Base-by-base conservation (phyloP, 441 rosid species). In the Hura crepitans region DNA sequence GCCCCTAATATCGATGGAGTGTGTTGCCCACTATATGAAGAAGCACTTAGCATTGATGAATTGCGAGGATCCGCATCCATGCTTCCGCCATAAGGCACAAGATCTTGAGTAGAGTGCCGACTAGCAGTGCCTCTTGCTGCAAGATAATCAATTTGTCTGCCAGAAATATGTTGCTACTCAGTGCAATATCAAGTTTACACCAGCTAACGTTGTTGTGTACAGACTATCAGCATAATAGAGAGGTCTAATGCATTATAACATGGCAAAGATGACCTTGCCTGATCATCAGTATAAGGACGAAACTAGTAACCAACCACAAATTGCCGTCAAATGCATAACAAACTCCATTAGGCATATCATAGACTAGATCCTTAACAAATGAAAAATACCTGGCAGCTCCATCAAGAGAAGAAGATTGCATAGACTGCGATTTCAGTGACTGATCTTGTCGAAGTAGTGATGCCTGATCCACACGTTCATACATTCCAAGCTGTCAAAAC, bases 61-160 rank as follows among this genome's bases (percentile, higher is more conserved):
- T 86, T 84, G 73, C 80, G 97, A 66, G 91, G 86, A 77, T 93
- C 94, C 61, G 93, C 74, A 77, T 93, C 98, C 56, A 81, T 67
- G 81, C 99, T 85, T 82, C 92, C 93, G 76, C 96, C 93, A 62
- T 84, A 91, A 65, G 93, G 80, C 81, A 84, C n/a, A 69, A 84
- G 85, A 79, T 91, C 98, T 81, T 86, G 89, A 56, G 84, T 74
- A 70, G 93, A 70, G 81, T 82, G 94, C 73, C 89, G 96, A 82
- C 82, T 77, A 78, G 88, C 77, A 77, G 88, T 83, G 82, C 85
- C 84, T 79, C 98, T 87, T 81, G 93, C 91, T 84, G 97, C 84
- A 83, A 93, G 99, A 85, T 92, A 96, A 76, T 96, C 97, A 71
- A 88, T 74, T 88, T 88, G 97, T 93, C 99, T 93, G 99, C 98